Evolutionary conservation across 805 yeast species (phyloP), one percentile per base, ranked within the genome.

Genomic region (Saturnispora zaruensis): DNA sequence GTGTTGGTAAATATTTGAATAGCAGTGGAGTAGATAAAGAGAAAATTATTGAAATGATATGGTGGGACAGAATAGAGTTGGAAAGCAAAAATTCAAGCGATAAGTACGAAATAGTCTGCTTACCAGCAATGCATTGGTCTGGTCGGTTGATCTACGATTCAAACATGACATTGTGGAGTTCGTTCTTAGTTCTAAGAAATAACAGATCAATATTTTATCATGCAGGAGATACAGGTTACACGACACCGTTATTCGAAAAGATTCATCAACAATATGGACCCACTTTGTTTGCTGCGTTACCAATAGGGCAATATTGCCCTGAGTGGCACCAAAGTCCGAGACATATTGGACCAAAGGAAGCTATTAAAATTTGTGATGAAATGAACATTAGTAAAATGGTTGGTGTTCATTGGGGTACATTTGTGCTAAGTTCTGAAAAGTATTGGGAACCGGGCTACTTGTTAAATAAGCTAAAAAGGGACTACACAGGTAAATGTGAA

Each of bases 371-470:
- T 4, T 81, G 81, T 75, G 60, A 73, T 14, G 86, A 83, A 54
- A 59, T 88, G 51, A 67, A 74, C 5, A 80, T 87, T 2, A 64
- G 73, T 50, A 77, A 75, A 53, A 77, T 87, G 66, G 77, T 84
- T 46, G 98, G 98, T 1, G 88, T 91, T 30, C 98, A 91, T 66
- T 91, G 96, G 95, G 98, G 98, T 0, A 91, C 98, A 0, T 91
- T 89, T 66, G 81, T 88, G 24, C 68, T 91, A 57, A 85, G 96
- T 63, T 84, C 89, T 43, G 98, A 91, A 65, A 84, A 87, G 50
- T 87, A 84, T 55, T 63, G 87, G 34, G 98, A 90, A 63, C 97
- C 97, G 1, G 84, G 85, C 52, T 67, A 72, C 49, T 66, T 73
- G 59, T 65, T 90, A 38, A 75, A 74, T 43, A 64, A 69, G 43